Base-by-base conservation (phyloP, 2,329 filamentous ascomycete genomes). In the Aspergillus sp. region DNA sequence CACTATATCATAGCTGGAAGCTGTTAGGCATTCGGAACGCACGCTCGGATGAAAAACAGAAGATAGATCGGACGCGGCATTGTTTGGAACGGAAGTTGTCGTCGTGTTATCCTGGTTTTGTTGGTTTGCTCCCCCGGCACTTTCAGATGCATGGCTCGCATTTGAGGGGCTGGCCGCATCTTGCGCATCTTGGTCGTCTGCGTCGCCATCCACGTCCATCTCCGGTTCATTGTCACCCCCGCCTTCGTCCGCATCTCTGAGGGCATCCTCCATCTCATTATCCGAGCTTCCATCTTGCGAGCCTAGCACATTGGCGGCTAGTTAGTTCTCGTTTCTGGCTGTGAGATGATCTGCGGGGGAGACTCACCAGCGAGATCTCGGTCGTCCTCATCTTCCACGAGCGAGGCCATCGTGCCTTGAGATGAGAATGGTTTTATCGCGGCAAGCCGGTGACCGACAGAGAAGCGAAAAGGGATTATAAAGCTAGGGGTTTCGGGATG, bases 1-100 rank as follows among this genome's bases (percentile, higher is more conserved):
- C 1, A 96, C 89, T 59, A 99, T 96, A 72, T 99, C 95, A 79
- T 98, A 99, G 2, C 89, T 85, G 41, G 82, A 79, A 14, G 95
- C 93, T 1, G 83, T 88, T 50, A 96, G 78, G n/a, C 87, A 90
- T 69, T 96, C 92, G 11, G 87, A 82, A 0, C 90, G 86, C n/a
- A 92, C 82, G 50, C 78, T 81, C 1, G 88, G 89, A 48, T 84
- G 86, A 64, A 77, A 81, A 59, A 75, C 78, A 41, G 75, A 76
- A 51, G 70, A 68, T 43, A 61, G 65, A 60, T 69, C 74, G 6
- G 73, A 65, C 2, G 73, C 59, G 14, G 62, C 55, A 50, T 66
- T 72, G 19, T 71, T 70, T 8, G 73, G 74, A 24, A 57, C 80
- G 5, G 80, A 76, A 1, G 81, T 79, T 3, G 79, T 81, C 55